phyloP scores from a whole-genome alignment of 148 eudicot genomes.

The Persicaria tinctoria region DNA sequence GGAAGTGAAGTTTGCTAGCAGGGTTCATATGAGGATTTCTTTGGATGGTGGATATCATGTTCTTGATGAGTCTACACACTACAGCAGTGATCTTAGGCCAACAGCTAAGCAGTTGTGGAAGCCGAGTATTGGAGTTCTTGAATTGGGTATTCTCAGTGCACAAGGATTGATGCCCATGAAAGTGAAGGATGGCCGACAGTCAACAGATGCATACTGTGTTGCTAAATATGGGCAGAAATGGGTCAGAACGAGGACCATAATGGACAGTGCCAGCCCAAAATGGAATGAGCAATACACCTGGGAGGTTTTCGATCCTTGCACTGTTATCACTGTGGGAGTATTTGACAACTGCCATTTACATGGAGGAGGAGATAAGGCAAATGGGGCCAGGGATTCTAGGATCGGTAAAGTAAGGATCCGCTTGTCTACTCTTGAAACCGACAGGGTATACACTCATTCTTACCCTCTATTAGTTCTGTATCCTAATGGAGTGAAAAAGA shows the following conservation, averaged over 20 bases:
- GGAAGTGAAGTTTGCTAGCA: slow-evolving; percentile 41
- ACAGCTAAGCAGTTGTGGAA: slow-evolving; percentile 57
- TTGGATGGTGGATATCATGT: slow-evolving; percentile 61
- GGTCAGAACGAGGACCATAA: slow-evolving; percentile 55
- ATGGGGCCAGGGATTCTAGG: slow-evolving; percentile 35
- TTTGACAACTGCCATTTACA: slow-evolving; percentile 56
- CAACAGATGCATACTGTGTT: slow-evolving; percentile 58
- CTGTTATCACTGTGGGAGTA: slow-evolving; percentile 54
- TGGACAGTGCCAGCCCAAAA: slow-evolving; percentile 47
- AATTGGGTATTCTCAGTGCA: slow-evolving; percentile 45
- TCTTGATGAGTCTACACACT: slow-evolving; percentile 50
- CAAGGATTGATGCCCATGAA: slow-evolving; percentile 54
- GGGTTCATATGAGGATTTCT: slow-evolving; percentile 47
- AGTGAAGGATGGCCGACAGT: slow-evolving; percentile 41
- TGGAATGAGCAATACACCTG: slow-evolving; percentile 68
- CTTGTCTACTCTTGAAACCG: slow-evolving; percentile 47
- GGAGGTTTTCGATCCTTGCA: slow-evolving; percentile 64
- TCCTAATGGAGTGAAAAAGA: slow-evolving; percentile 46
- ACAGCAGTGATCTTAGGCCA: slow-evolving; percentile 53
- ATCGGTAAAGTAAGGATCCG: slow-evolving; percentile 56
- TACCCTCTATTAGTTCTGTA: slow-evolving; percentile 46
- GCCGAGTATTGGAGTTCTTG: slow-evolving; percentile 51
- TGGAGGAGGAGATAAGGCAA: slow-evolving; percentile 29
- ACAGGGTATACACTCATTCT: slow-evolving; percentile 48
- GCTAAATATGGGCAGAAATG: slow-evolving; percentile 68